Evolutionary conservation across 805 yeast species (phyloP), one percentile per base, ranked within the genome.

Genomic region (Myxozyma vanderwaltii): DNA sequence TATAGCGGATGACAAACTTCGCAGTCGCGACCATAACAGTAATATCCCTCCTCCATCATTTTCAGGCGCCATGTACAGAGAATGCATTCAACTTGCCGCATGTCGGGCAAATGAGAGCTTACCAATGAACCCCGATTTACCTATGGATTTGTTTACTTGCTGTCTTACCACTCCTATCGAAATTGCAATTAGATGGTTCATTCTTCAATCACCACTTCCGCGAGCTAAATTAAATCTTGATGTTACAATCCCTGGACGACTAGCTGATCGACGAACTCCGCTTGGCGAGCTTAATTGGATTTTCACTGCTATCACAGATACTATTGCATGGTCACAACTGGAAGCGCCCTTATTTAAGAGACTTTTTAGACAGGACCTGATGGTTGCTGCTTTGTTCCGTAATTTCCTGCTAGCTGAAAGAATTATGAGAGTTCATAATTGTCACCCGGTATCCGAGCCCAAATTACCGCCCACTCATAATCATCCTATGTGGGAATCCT

Each of bases 271-370:
- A 70, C 80, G 97, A 63, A 94, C 98, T 0, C 97, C 98, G 0
- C 75, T 94, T 45, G 99, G 99, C 36, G 99, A 94, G 71, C 79
- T 94, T 55, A 91, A 90, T 72, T 94, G 98, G 97, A 92, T 94
- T 35, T 94, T 92, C 74, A 94, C 97, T 1, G 97, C 99, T 1
- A 90, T 94, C 40, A 92, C 98, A 2, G 99, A 94, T 72, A 92
- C 98, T 0, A 92, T 94, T 53, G 99, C 99, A 1, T 94, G 98
- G 97, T 89, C 96, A 0, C 83, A 91, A 1, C 75, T 94, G 38
- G 90, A 96, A 2, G 79, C 96, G 61, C 90, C 95, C 0, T 75
- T 94, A 31, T 94, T 94, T 77, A 92, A 91, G 69, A 81, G 91
- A 60, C 77, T 94, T 7, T 94, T 94, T 69, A 82, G 99, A 71